These are phyloP conservation scores for Candida nanaspora DNA, from an alignment of 805 yeast genomes.

Conservation along the genomic window DNA sequence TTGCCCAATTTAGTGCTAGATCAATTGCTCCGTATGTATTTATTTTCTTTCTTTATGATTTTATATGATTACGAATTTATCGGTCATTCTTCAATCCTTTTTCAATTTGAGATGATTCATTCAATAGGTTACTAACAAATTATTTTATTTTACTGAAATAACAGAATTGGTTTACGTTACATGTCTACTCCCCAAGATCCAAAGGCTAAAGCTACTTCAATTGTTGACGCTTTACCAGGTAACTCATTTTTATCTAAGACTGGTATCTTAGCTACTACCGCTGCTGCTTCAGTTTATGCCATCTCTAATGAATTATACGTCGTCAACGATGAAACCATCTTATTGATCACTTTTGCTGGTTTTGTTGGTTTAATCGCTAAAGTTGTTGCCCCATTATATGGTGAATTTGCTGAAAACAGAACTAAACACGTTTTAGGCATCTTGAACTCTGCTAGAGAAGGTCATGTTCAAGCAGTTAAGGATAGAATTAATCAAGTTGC, in stretches of 20 bases:
- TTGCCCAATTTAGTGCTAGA: constrained; percentile 14
- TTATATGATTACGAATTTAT: too few species aligned
- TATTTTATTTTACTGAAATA: not conserved
- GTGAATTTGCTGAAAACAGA: constrained; percentile 87
- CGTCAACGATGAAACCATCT: constrained; percentile 87
- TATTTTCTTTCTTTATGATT: too few species aligned
- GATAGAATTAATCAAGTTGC: constrained; percentile 84
- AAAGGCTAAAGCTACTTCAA: constrained; percentile 81
- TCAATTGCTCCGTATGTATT: constrained; percentile 18
- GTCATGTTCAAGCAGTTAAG: constrained; percentile 89
- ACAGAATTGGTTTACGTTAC: constrained; percentile 54
- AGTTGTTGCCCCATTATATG: constrained; percentile 89
- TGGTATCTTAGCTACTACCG: constrained; percentile 88
- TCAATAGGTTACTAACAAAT: too few species aligned
- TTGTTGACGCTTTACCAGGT: constrained; percentile 92
- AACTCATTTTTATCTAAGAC: constrained; percentile 83
- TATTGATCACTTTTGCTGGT: constrained; percentile 73
- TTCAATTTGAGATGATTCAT: too few species aligned
- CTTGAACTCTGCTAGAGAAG: constrained; percentile 80
- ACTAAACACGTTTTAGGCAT: constrained; percentile 43
- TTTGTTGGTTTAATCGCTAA: constrained; percentile 73
- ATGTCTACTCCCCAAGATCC: constrained; percentile 74
- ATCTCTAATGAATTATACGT: constrained; percentile 90
- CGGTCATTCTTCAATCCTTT: too few species aligned
- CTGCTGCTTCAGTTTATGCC: constrained; percentile 93